phyloP scores from a whole-genome alignment of 2,329 filamentous ascomycete genomes.

The Phaeophleospora eucalypticola region DNA sequence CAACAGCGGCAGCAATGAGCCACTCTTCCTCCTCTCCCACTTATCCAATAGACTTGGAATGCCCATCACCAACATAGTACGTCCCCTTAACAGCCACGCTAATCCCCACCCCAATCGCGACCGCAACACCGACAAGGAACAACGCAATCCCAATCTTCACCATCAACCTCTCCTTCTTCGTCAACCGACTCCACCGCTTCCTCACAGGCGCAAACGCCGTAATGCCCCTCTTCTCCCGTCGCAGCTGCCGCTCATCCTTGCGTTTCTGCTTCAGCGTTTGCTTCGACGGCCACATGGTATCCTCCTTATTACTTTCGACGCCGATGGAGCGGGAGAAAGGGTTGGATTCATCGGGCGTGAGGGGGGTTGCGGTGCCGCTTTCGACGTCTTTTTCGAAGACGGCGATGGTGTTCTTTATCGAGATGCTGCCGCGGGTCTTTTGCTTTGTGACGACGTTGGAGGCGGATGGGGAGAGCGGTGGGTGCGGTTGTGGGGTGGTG shows the following conservation, averaged over 20 bases:
- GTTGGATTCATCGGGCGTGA: constrained; percentile 34
- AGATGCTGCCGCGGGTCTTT: constrained; percentile 27
- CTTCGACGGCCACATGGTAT: constrained; percentile 50
- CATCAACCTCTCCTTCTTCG: constrained; percentile 42
- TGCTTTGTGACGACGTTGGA: constrained; percentile 35
- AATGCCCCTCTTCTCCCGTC: constrained; percentile 34
- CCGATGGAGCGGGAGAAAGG: constrained; percentile 38
- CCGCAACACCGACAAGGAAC: constrained; percentile 43
- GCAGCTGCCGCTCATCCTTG: constrained; percentile 33
- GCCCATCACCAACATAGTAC: constrained; percentile 41
- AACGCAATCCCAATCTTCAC: constrained; percentile 45
- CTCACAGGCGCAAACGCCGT: constrained; percentile 26
- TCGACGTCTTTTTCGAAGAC: constrained; percentile 40
- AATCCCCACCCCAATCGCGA: constrained; percentile 48
- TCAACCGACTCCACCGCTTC: constrained; percentile 37
- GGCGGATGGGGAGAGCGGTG: constrained; percentile 44
- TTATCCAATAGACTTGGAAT: constrained; percentile 10
- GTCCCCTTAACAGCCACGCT: constrained; percentile 47
- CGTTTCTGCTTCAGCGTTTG: constrained; percentile 45
- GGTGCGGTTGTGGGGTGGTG: neutral
- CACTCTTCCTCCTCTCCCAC: neutral
- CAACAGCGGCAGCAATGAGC: no score
- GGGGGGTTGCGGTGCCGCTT: constrained; percentile 25
- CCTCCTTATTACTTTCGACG: constrained; percentile 45
- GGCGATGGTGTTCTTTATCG: constrained; percentile 14